Base-by-base conservation (phyloP, 2,329 filamentous ascomycete species). In the Fusarium sacchari region DNA sequence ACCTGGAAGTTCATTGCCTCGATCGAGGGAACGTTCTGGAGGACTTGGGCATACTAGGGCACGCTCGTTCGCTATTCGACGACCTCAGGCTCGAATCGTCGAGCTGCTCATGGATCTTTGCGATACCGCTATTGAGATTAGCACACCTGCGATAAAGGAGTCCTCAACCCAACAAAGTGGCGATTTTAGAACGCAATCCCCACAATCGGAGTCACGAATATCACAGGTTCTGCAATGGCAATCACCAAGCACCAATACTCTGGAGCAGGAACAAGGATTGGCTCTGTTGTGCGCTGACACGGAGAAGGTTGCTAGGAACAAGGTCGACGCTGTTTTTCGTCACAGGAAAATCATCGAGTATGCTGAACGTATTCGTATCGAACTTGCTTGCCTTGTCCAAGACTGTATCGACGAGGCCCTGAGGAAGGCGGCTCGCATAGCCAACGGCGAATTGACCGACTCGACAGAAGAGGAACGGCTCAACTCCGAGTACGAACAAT, bases 161-260 rank as follows among this genome's bases (percentile, higher is more conserved):
- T 88, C 90, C 7, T 89, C 91, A 14, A 87, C 89, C 5, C 89
- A 92, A 73, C 79, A 81, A 42, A 81, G 89, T 13, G 92, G 93
- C 55, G 95, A 97, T 71, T 91, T 98, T 71, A 91, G 96, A 52
- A 97, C 96, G 0, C 93, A 98, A 80, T 99, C 96, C 9, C 96
- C 96, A 1, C 94, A 98, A 79, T 99, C 97, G 1, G 96, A 99
- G 80, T 96, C 94, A 47, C 92, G 96, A 37, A 97, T 98, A 76
- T 93, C 94, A 4, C 96, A 99, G 81, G 95, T 99, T 11, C 82
- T 97, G 75, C 95, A 98, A 80, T 99, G 97, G 96, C 95, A 97
- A 79, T 97, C 96, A 10, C 96, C 96, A 2, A 95, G 94, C 77
- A 93, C 92, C 56, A 96, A 96, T 78, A 96, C 95, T 0, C 84